A percentile compares a stretch with the other conserved stretches of the same genome.
These are phyloP conservation scores for Candida labiduridarum DNA, from an alignment of 1,139 yeast genomes.

Conservation along the genomic window DNA sequence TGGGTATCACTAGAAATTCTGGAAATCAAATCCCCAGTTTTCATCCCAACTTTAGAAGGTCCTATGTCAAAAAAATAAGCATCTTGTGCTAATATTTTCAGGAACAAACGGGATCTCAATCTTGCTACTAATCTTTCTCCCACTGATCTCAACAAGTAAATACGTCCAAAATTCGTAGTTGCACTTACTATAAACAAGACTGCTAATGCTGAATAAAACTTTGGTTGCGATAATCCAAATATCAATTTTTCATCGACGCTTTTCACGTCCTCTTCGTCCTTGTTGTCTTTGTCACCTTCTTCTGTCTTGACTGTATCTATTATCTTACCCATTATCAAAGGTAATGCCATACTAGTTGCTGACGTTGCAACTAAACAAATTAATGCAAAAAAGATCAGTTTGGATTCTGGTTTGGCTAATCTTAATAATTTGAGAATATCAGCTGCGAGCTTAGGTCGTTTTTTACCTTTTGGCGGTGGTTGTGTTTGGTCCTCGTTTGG, in stretches of 20 bases:
- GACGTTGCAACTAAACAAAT: conserved; percentile 59
- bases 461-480: conserved; percentile 4
- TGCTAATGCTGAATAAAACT: conserved; percentile 37
- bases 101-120: conserved; percentile 73
- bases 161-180: conserved; percentile 77
- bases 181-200: conserved; percentile 70
- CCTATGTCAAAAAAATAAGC: conserved; percentile 91
- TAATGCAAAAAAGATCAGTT: conserved; percentile 51
- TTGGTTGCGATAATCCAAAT: conserved; percentile 35
- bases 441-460: conserved; percentile 11
- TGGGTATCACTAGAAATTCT: conserved; percentile 88
- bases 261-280: conserved; percentile 20
- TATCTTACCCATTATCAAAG: conserved; percentile 79
- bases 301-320: conserved; percentile 39
- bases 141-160: conserved; percentile 67
- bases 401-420: conserved; percentile 44
- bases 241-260: conserved; percentile 16
- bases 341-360: conserved; percentile 62
- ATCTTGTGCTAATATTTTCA: conserved; percentile 79
- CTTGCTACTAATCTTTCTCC: conserved; percentile 90
- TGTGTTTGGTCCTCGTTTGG: conserved; percentile 8
- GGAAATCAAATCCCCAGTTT: conserved; percentile 92
- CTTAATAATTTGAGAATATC: conserved; percentile 32
- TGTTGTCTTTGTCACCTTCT: conserved; percentile 9
- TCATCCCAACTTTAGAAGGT: conserved; percentile 47